These are phyloP conservation scores for Pythium dissimile DNA, from an alignment of 352 stramenopile species.

Conservation along the genomic window DNA sequence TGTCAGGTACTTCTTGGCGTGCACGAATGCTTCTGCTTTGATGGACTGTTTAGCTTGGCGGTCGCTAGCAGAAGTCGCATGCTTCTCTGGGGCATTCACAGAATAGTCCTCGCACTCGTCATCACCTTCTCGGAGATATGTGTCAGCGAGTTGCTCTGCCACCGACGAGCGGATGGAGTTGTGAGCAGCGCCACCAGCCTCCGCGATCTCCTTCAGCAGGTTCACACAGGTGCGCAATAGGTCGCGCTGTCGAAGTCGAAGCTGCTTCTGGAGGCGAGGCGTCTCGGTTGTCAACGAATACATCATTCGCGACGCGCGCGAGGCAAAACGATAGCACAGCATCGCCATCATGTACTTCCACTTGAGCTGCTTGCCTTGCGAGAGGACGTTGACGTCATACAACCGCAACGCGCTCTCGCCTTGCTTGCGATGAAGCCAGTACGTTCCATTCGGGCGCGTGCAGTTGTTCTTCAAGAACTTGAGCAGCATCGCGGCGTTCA, in stretches of 20 bases:
- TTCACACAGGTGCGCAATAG: slow-evolving; percentile 72
- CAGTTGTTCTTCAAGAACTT: slow-evolving; percentile 87
- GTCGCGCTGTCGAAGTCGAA: slow-evolving; percentile 73
- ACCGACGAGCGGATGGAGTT: slow-evolving; percentile 79
- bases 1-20: slow-evolving; percentile 62
- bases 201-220: slow-evolving; percentile 66
- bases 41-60: not conserved
- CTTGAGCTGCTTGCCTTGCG: slow-evolving; percentile 80
- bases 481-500: slow-evolving; percentile 84
- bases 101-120: slow-evolving; percentile 8
- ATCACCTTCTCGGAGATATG: slow-evolving; percentile 56
- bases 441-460: slow-evolving; percentile 75
- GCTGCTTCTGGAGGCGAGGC: slow-evolving; percentile 53
- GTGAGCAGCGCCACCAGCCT: slow-evolving; percentile 53
- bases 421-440: slow-evolving; percentile 80
- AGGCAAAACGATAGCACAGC: slow-evolving; percentile 84
- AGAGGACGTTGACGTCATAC: slow-evolving; percentile 83
- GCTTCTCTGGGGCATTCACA: not conserved
- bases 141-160: slow-evolving; percentile 78
- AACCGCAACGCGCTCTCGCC: slow-evolving; percentile 75
- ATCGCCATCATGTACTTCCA: slow-evolving; percentile 92
- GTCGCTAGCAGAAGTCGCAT: no score
- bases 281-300: slow-evolving; percentile 54
- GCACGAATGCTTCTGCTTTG: slow-evolving; percentile 18
- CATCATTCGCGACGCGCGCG: slow-evolving; percentile 59